phyloP scores from a whole-genome alignment of 805 yeast genomes.

The Phaffomyces opuntiae region DNA sequence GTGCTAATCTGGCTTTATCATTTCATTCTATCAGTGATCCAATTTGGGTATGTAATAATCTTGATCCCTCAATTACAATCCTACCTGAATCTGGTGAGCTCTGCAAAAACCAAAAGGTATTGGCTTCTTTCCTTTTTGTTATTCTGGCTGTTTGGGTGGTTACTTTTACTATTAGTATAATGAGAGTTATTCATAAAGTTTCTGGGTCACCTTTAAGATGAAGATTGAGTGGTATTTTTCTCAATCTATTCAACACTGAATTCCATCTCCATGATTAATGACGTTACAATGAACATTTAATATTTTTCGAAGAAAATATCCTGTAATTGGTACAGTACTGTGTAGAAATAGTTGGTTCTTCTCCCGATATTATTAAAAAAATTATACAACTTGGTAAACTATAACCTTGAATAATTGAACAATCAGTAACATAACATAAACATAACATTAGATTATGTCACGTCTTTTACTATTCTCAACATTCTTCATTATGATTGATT shows the following conservation, averaged over 20 bases:
- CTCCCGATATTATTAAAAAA: no score
- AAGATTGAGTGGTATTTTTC: neutral
- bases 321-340: no score
- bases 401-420: no score
- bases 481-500: no score
- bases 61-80: constrained; percentile 19
- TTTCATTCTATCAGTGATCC: constrained; percentile 76
- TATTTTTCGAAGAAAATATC: neutral
- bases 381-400: no score
- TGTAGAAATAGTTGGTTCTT: no score
- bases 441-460: no score
- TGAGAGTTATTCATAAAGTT: constrained; percentile 73
- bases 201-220: constrained; percentile 7
- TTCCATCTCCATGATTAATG: no score
- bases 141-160: constrained; percentile 76
- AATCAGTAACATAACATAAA: no score
- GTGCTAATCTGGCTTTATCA: constrained; percentile 82
- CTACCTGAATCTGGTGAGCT: constrained; percentile 36
- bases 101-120: constrained; percentile 71
- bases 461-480: no score
- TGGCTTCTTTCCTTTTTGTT: constrained; percentile 73
- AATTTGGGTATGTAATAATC: constrained; percentile 65
- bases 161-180: constrained; percentile 75
- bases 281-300: neutral
- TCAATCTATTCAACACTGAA: no score